A percentile compares a stretch with the other conserved stretches of the same genome.
Conservation (phyloP, 2,329 filamentous ascomycete species). For the Fusarium pseudonygamai region DNA sequence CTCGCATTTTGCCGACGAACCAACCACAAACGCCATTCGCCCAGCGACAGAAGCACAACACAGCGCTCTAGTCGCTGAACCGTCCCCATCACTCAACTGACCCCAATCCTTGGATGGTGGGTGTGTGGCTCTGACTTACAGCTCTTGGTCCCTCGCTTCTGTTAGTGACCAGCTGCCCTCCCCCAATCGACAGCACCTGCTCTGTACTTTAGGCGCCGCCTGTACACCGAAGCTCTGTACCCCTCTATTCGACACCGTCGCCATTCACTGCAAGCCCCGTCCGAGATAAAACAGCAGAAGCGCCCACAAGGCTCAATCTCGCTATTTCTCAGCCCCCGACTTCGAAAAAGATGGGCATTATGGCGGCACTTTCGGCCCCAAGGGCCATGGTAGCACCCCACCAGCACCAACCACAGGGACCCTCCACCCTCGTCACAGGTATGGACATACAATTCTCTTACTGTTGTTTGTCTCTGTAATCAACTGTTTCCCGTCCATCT, state of each 20-base stretch:
- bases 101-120: constrained; percentile 31
- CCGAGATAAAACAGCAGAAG: constrained; percentile 31
- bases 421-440: constrained; percentile 37
- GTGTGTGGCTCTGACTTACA: constrained; percentile 39
- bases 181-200: constrained; percentile 17
- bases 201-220: constrained; percentile 34
- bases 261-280: constrained; percentile 22
- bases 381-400: constrained; percentile 36
- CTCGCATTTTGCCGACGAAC: constrained; percentile 24
- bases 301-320: constrained; percentile 1
- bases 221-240: constrained; percentile 41
- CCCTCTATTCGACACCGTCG: constrained; percentile 11
- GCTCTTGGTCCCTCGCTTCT: constrained; percentile 36
- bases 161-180: constrained; percentile 35
- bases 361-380: constrained; percentile 41
- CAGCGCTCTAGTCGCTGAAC: constrained; percentile 23
- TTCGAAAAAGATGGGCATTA: constrained; percentile 21
- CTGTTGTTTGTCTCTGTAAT: constrained; percentile 25
- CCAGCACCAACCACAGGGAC: constrained; percentile 37
- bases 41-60: constrained; percentile 20
- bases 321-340: constrained; percentile 7
- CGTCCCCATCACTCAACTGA: constrained; percentile 29
- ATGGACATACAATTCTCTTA: constrained; percentile 20
- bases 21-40: constrained; percentile 33
- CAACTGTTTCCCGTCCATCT: constrained; percentile 3